Base-by-base conservation (phyloP, 73 alveolate genomes). In the Uronychia setigera region DNA sequence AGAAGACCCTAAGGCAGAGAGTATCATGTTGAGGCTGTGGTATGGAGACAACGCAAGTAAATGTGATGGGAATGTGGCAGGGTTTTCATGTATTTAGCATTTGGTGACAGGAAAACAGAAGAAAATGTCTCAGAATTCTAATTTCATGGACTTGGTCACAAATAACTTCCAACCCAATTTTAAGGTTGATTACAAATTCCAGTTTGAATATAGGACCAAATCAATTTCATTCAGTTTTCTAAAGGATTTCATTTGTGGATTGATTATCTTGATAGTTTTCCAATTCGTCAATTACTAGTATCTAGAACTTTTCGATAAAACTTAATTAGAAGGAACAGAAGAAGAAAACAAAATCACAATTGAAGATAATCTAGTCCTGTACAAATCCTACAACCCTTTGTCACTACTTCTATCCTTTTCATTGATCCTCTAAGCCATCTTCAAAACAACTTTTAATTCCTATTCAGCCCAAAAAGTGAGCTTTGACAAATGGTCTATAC, bases 1-100 rank as follows among this genome's bases (percentile, higher is more conserved):
- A 74, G 91, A 78, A n/a, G 91, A 85, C 59, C 91, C 91, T 5
- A 85, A 85, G 84, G 86, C 86, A n/a, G 91, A 85, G 31, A 85
- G 77, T 59, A 59, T 85, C 33, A 77, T 85, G 87, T 25, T 85
- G 14, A 1, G 77, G 35, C 59, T 85, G 26, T 85, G 91, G 91
- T 33, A 85, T 14, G 91, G 91, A 26, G 34, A 57, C 59, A 86
- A 85, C 33, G 85, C 91, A 1, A 77, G 86, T 30, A 85, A 79
- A 58, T 85, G 91, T 31, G 91, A 85, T 32, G 91, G 91, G 1
- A 85, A 77, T 60, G 29, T 85, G 58, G 76, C 76, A 28, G 91
- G 91, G 28, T 77, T 77, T 76, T 85, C 91, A 28, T 67, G 79
- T 57, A 29, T 85, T 29, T 77, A 29, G 81, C 91, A 85, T 59